These are phyloP conservation scores for Voacanga thouarsii DNA, from an alignment of 257 asterid genomes.

Conservation along the genomic window DNA sequence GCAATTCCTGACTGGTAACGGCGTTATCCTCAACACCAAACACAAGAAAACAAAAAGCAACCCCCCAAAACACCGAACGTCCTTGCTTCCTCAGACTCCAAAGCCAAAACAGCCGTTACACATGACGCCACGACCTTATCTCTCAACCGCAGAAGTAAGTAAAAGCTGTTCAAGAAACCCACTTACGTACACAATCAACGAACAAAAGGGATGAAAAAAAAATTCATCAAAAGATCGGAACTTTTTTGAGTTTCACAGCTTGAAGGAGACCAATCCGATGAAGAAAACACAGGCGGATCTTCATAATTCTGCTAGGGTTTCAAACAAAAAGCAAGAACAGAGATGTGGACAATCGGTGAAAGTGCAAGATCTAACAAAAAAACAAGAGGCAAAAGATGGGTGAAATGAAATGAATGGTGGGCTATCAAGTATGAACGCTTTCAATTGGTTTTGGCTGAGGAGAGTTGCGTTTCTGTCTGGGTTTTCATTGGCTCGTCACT, in stretches of 20 bases:
- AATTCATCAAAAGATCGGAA: constrained; percentile 13
- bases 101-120: constrained; percentile 10
- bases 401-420: neutral
- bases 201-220: neutral
- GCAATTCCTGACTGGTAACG: constrained; percentile 24
- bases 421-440: neutral
- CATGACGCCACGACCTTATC: constrained; percentile 14
- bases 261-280: neutral
- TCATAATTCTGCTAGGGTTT: constrained; percentile 13
- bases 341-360: neutral
- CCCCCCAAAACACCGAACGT: constrained; percentile 19
- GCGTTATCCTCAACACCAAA: constrained; percentile 28
- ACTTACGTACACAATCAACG: neutral
- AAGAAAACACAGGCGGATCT: constrained; percentile 11
- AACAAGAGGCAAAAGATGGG: neutral
- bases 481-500: constrained; percentile 14
- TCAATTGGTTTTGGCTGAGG: neutral
- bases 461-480: neutral
- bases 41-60: constrained; percentile 27
- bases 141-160: neutral
- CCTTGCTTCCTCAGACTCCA: constrained; percentile 7
- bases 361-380: constrained; percentile 14
- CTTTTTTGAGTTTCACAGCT: neutral
- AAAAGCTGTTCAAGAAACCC: neutral
- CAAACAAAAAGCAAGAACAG: neutral